Percentiles rank a stretch among this genome's conserved stretches.
These are phyloP conservation scores for Baorangia bicolor DNA, from an alignment of 768 basidiomycete genomes.

Conservation along the genomic window DNA sequence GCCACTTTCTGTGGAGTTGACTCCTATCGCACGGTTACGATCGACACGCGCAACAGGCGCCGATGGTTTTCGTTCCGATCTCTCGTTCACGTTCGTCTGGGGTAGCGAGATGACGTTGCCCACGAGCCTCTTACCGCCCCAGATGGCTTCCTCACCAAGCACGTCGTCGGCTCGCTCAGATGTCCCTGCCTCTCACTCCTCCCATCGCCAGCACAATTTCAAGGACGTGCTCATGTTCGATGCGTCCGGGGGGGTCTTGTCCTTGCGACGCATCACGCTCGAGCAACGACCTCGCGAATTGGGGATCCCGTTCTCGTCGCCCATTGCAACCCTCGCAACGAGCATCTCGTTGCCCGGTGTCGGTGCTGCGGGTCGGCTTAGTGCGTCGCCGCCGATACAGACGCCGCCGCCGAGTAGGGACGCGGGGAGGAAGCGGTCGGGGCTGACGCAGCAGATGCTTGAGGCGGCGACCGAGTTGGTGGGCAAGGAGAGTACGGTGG, in stretches of 20 bases:
- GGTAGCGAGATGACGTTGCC: slow-evolving; percentile 36
- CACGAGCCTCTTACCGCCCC: slow-evolving; percentile 36
- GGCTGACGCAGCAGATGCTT: slow-evolving; percentile 35
- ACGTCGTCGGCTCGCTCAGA: slow-evolving; percentile 31
- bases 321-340: slow-evolving; percentile 40
- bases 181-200: slow-evolving; percentile 29
- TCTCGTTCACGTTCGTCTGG: slow-evolving; percentile 57
- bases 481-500: slow-evolving; percentile 44
- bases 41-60: slow-evolving; percentile 28
- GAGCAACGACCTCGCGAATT: slow-evolving; percentile 35
- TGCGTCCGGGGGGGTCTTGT: slow-evolving; percentile 52
- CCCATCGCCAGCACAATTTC: slow-evolving; percentile 42
- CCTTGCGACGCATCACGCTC: slow-evolving; percentile 52
- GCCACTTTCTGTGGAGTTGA: slow-evolving; percentile 51
- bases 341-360: slow-evolving; percentile 63
- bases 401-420: slow-evolving; percentile 27
- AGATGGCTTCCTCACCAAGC: slow-evolving; percentile 26
- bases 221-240: slow-evolving; percentile 74
- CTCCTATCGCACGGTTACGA: slow-evolving; percentile 57
- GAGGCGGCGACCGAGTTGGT: slow-evolving; percentile 36
- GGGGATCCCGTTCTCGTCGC: slow-evolving; percentile 25
- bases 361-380: slow-evolving; percentile 42
- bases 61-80: slow-evolving; percentile 36
- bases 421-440: slow-evolving; percentile 29
- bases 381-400: slow-evolving; percentile 27